These are phyloP conservation scores for Solanum medicagineum DNA, from an alignment of 257 asterid genomes.

Conservation along the genomic window DNA sequence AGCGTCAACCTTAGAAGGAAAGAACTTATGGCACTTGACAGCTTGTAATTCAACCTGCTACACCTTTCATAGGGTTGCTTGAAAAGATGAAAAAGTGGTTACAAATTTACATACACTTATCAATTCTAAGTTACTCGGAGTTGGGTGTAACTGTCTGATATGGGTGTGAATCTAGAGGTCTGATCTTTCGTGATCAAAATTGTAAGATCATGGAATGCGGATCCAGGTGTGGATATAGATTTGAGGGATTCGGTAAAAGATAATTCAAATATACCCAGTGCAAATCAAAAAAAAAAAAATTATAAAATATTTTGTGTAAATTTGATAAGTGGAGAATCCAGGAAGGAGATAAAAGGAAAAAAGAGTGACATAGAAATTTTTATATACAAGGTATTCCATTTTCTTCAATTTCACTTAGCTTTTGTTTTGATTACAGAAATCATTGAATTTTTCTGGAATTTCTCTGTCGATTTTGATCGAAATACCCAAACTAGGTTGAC, in stretches of 20 bases:
- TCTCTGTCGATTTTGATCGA: no score
- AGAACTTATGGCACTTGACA: not conserved
- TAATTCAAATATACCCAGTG: no score
- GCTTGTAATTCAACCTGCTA: not conserved
- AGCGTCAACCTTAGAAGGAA: not conserved
- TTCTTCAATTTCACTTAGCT: no score
- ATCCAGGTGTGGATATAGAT: not conserved
- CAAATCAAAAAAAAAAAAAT: no score
- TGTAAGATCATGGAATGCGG: not conserved
- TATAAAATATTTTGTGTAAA: not conserved
- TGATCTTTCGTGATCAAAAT: not conserved
- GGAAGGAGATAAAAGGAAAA: no score
- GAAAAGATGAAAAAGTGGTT: not conserved
- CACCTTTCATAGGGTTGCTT: not conserved
- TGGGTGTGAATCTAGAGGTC: not conserved
- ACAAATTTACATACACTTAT: not conserved
- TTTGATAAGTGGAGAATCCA: not conserved
- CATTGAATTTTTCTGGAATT: no score
- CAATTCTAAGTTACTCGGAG: not conserved
- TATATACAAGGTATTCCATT: no score
- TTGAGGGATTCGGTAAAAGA: not conserved
- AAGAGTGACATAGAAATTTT: no score
- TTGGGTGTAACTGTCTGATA: not conserved
- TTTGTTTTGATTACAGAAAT: no score
- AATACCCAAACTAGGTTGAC: no score